Percentiles rank a stretch among this genome's conserved stretches.
Conservation (phyloP, 1,284 basidiomycete species). For the Ceratobasidium sp. region DNA sequence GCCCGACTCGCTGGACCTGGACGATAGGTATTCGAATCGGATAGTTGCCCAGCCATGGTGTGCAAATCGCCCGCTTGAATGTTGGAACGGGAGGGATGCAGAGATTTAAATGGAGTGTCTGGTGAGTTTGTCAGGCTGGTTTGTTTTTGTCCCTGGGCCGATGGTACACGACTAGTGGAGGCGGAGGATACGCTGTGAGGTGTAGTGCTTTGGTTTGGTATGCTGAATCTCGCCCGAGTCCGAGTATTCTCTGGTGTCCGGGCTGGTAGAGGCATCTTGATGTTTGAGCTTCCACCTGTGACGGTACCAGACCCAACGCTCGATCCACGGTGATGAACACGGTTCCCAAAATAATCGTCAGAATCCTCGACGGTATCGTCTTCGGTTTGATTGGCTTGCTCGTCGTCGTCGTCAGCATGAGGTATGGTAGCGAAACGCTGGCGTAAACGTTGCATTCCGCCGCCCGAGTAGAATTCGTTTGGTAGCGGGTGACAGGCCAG, state of each 20-base stretch:
- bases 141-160: background rate
- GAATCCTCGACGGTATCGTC: constrained; percentile 39
- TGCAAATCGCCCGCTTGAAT: constrained; percentile 69
- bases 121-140: background rate
- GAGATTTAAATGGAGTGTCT: constrained; percentile 28
- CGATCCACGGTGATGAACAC: constrained; percentile 13
- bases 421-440: constrained; percentile 68
- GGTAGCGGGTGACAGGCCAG: constrained; percentile 96
- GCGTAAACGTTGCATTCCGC: constrained; percentile 86
- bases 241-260: background rate
- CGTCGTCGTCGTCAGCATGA: constrained; percentile 35
- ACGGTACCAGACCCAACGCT: constrained; percentile 23
- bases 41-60: constrained; percentile 51
- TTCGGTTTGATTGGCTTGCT: constrained; percentile 33
- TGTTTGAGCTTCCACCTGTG: constrained; percentile 1
- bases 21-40: constrained; percentile 22
- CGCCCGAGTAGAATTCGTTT: constrained; percentile 89
- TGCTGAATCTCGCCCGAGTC: background rate
- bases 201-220: background rate
- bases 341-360: constrained; percentile 40
- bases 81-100: constrained; percentile 53
- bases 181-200: background rate
- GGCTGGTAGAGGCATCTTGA: constrained; percentile 8
- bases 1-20: constrained; percentile 22
- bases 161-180: background rate